Percentiles rank a stretch among this genome's conserved stretches.
Conservation (phyloP, 2,329 filamentous ascomycete genomes). For the Triangularia setosa region DNA sequence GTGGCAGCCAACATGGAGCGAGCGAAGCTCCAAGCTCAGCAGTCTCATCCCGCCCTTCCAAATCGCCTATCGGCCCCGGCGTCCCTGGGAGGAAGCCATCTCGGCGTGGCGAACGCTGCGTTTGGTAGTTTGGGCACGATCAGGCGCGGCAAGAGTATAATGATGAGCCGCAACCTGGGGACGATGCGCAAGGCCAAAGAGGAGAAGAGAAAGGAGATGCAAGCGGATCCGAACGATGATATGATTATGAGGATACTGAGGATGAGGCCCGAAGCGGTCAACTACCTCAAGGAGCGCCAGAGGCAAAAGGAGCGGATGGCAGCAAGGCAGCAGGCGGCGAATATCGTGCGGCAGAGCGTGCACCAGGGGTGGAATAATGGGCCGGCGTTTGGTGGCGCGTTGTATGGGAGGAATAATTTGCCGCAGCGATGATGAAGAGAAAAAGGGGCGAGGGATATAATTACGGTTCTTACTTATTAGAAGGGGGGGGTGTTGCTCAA, state of each 20-base stretch:
- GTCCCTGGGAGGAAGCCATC: slow-evolving; percentile 42
- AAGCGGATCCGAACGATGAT: slow-evolving; percentile 94
- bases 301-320: slow-evolving; percentile 91
- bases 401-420: slow-evolving; percentile 43
- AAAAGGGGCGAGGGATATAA: not conserved
- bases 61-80: slow-evolving; percentile 70
- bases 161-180: slow-evolving; percentile 89
- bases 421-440: slow-evolving; percentile 42
- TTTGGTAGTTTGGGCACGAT: slow-evolving; percentile 68
- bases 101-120: slow-evolving; percentile 45
- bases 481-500: not conserved
- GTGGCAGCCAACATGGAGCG: slow-evolving; percentile 78
- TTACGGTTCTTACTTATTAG: not conserved
- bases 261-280: slow-evolving; percentile 86
- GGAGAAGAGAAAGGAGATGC: slow-evolving; percentile 90
- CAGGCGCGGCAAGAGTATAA: slow-evolving; percentile 71
- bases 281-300: slow-evolving; percentile 85
- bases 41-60: slow-evolving; percentile 30
- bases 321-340: slow-evolving; percentile 82
- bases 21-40: slow-evolving; percentile 63
- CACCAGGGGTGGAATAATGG: slow-evolving; percentile 50
- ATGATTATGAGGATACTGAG: slow-evolving; percentile 94
- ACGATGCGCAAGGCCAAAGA: slow-evolving; percentile 96
- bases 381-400: slow-evolving; percentile 36
- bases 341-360: slow-evolving; percentile 92